Conservation (phyloP, 2,329 filamentous ascomycete species). For the Ampelomyces quisqualis region DNA sequence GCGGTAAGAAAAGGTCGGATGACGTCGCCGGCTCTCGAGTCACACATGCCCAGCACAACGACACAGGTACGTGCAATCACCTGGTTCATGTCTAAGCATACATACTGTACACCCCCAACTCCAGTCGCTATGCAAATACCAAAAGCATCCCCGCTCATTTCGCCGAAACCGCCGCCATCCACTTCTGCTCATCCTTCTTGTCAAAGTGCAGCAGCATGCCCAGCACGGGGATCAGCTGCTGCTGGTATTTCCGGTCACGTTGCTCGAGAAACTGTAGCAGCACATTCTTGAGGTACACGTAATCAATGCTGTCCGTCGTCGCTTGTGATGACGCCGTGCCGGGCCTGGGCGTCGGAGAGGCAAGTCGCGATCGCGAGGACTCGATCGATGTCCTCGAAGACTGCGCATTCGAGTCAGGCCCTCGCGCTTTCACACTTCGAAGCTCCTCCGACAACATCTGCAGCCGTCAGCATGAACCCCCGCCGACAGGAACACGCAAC, state of each 20-base stretch:
- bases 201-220: conserved; percentile 76
- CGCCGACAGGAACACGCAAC: background rate
- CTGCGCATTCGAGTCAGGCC: conserved; percentile 49
- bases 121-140: conserved; percentile 16
- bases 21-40: conserved; percentile 6
- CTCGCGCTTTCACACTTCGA: conserved; percentile 49
- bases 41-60: no score
- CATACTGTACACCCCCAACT: conserved; percentile 5
- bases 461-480: conserved; percentile 16
- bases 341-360: conserved; percentile 50
- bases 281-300: conserved; percentile 77
- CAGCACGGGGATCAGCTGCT: conserved; percentile 75
- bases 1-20: conserved; percentile 18
- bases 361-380: conserved; percentile 50
- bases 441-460: conserved; percentile 60
- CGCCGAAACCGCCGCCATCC: conserved; percentile 71
- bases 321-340: conserved; percentile 31
- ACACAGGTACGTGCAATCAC: no score
- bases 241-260: conserved; percentile 72
- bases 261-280: conserved; percentile 79
- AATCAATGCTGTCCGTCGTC: conserved; percentile 50
- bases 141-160: conserved; percentile 20
- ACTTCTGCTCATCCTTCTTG: conserved; percentile 80
- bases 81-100: conserved; percentile 3
- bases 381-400: conserved; percentile 63